Conservation (phyloP, 176 grass and related monocot genomes). For the Bromus sterilis region DNA sequence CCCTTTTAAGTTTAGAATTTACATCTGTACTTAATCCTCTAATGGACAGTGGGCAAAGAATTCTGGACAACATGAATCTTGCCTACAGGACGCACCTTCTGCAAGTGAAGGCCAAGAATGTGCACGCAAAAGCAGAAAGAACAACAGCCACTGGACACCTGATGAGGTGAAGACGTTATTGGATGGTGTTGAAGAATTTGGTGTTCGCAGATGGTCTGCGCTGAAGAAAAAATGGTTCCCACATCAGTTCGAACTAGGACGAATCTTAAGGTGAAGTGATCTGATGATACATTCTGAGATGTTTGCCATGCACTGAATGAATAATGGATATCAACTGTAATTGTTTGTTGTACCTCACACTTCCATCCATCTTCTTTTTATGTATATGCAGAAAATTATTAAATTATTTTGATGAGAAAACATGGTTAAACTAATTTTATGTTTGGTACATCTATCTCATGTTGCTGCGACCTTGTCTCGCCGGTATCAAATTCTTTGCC, state of each 20-base stretch:
- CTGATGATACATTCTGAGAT: no score
- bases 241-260: not conserved
- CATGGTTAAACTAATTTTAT: not conserved
- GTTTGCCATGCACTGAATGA: no score
- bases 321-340: no score
- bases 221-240: not conserved
- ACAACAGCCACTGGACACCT: constrained; percentile 5
- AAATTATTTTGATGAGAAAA: not conserved
- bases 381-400: no score
- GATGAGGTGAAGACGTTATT: constrained; percentile 5
- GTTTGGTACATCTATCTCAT: not conserved
- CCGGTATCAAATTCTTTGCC: not conserved
- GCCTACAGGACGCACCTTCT: no score
- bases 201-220: not conserved
- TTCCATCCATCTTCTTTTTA: not conserved
- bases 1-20: no score
- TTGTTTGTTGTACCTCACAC: not conserved
- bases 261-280: not conserved
- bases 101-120: not conserved
- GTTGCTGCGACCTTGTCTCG: not conserved
- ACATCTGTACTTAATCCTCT: no score
- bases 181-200: not conserved
- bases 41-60: no score
- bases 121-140: not conserved
- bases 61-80: no score